Evolutionary conservation across 2,329 filamentous ascomycete genomes (phyloP), one percentile per base, ranked within the genome.

Genomic region (Epichloe aotearoae): DNA sequence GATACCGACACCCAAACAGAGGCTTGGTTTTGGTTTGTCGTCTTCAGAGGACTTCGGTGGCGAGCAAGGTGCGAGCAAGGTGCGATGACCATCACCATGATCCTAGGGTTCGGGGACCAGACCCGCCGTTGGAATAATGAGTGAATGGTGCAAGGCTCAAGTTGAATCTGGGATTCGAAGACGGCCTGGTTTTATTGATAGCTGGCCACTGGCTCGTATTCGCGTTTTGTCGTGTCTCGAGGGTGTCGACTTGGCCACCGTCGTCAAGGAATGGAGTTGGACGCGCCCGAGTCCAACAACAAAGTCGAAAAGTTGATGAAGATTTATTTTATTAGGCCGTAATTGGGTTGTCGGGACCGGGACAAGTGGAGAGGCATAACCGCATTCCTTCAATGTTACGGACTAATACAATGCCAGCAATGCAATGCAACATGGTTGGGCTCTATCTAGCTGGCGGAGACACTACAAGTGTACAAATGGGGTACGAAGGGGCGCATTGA

Each of bases 1-100:
- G 56, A 52, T 23, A 48, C 44, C 40, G 34, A 44, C 46, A 40
- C 48, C 20, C 48, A 19, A 46, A 1, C 20, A 34, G 39, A 45
- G 30, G 36, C 14, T 33, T 46, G 34, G 41, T 4, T 30, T 19
- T 46, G 34, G 41, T 5, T 30, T 40, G 33, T 43, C 46, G 50
- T 49, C 46, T 38, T 49, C 30, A 45, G 44, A 46, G 20, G 49
- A 46, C n/a, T 33, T 37, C 33, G 49, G 46, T 39, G 14, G 23
- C 12, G n/a, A 17, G 46, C n/a, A 44, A 47, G 33, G 19, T 46
- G 23, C 12, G n/a, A 17, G 46, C n/a, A 44, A 47, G 33, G 19
- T 46, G 46, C 46, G 39, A 38, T 41, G 14, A 42, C 50, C 19
- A 41, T 33, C 38, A 53, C 51, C 55, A 55, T 54, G 48, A 49